Evolutionary conservation across 2,329 filamentous ascomycete genomes (phyloP), one percentile per base, ranked within the genome.

Genomic region (Didymosphaeria variabile): DNA sequence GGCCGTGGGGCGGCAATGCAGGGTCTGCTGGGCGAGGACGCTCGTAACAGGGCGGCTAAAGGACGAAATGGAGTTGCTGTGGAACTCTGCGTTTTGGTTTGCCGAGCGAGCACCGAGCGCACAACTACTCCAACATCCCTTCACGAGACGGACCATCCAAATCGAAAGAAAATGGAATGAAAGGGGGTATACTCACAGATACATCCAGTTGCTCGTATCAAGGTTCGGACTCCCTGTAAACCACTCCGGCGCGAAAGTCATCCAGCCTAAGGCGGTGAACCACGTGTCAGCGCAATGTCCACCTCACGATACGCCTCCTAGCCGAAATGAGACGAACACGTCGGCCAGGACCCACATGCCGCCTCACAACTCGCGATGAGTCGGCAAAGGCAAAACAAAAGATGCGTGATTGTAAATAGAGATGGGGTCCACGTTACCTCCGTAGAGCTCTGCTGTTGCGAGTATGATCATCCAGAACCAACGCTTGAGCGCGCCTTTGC

Each of bases 241-340:
- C 87, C 87, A 90, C 72, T 90, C 87, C 36, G 87, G 87, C 44
- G 83, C 84, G 74, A 90, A 90, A 0, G 87, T 89, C 86, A 89
- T 89, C 72, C 85, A 89, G 29, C 83, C 80, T 81, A 64, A 58
- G 66, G 68, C 67, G 69, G 72, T 73, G 71, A 72, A 76, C 66
- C 70, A 78, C 73, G 74, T 76, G 75, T 79, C 76, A 78, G 76
- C 72, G 65, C 67, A 70, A 61, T 58, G 60, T 56, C 34, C 53
- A 60, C 61, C 61, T 45, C 60, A 61, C 26, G 4, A 60, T 52
- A 65, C 65, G 69, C 63, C 52, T 40, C 65, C 54, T 63, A 62
- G 60, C 56, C 54, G 50, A 45, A 52, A 55, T 42, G 45, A 57
- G 55, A 13, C 54, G 58, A 60, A 61, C 57, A 62, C 47, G 60